phyloP scores from a whole-genome alignment of 306 rosid species.

The Cucumis melo region DNA sequence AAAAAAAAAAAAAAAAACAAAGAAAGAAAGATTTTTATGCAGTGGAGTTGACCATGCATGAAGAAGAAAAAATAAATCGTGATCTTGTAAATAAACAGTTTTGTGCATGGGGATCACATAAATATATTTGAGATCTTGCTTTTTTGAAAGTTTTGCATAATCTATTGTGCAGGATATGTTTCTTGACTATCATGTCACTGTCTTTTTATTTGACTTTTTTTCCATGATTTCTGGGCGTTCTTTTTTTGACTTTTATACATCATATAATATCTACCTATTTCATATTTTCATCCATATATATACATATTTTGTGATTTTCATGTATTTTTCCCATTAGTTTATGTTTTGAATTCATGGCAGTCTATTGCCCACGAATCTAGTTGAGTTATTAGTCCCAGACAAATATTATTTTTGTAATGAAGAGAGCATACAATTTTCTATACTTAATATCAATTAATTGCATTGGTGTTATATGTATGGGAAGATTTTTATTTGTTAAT shows the following conservation, averaged over 20 bases:
- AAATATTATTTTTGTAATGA: not conserved
- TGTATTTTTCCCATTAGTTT: not conserved
- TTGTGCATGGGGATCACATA: not conserved
- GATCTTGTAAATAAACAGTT: not conserved
- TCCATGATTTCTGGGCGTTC: not conserved
- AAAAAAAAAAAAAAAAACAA: not conserved
- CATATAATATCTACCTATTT: not conserved
- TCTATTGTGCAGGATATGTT: conserved; percentile 8
- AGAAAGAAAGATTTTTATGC: not conserved
- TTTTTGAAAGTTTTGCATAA: not conserved
- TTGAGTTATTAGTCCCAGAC: not conserved
- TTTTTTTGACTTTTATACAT: not conserved
- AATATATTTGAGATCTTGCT: not conserved
- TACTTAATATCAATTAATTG: not conserved
- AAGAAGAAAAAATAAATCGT: not conserved
- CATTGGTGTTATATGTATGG: not conserved
- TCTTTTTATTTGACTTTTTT: not conserved
- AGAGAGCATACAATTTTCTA: not conserved
- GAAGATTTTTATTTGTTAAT: not conserved
- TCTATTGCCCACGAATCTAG: not conserved
- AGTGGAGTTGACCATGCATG: not conserved
- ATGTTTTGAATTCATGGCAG: not conserved
- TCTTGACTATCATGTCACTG: conserved; percentile 2
- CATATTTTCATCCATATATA: not conserved
- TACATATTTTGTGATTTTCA: too few species aligned